Conservation (phyloP, 371 early-diverging fungal genomes). For the Conidiobolus incongruus region DNA sequence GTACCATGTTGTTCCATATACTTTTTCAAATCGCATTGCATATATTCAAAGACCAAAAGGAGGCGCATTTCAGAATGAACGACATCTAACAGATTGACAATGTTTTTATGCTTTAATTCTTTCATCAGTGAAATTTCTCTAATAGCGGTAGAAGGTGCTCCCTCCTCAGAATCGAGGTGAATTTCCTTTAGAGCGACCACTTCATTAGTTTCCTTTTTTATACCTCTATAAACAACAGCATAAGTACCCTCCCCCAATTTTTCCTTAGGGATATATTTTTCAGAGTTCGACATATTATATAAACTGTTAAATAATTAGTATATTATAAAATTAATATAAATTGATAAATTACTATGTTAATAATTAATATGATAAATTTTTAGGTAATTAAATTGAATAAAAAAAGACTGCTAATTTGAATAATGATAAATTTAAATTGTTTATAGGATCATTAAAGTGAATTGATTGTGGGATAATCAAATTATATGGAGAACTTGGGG, state of each 20-base stretch:
- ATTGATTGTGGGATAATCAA: too few species aligned
- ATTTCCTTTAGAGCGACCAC: constrained; percentile 98
- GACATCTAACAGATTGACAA: constrained; percentile 86
- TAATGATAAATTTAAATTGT: too few species aligned
- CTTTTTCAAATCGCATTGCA: constrained; percentile 95
- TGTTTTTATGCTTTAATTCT: constrained; percentile 75
- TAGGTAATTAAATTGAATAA: too few species aligned
- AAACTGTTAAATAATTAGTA: too few species aligned
- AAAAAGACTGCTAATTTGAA: too few species aligned
- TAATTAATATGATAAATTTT: too few species aligned
- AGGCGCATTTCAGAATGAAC: constrained; percentile 95
- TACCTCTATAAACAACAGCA: constrained; percentile 98
- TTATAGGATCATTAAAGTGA: too few species aligned
- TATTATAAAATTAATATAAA: too few species aligned
- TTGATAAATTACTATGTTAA: too few species aligned
- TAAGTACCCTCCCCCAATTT: constrained; percentile 99
- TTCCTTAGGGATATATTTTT: constrained; percentile 62
- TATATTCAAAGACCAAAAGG: constrained; percentile 95
- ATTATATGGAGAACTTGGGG: too few species aligned
- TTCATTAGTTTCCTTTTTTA: constrained; percentile 61
- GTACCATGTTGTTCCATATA: constrained; percentile 67
- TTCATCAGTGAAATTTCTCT: constrained; percentile 92
- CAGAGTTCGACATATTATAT: too few species aligned
- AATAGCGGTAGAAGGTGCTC: constrained; percentile 89
- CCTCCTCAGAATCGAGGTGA: constrained; percentile 75